A percentile compares a stretch with the other conserved stretches of the same genome.
These are phyloP conservation scores for Nemania sp. DNA, from an alignment of 2,329 filamentous ascomycete species.

Conservation along the genomic window DNA sequence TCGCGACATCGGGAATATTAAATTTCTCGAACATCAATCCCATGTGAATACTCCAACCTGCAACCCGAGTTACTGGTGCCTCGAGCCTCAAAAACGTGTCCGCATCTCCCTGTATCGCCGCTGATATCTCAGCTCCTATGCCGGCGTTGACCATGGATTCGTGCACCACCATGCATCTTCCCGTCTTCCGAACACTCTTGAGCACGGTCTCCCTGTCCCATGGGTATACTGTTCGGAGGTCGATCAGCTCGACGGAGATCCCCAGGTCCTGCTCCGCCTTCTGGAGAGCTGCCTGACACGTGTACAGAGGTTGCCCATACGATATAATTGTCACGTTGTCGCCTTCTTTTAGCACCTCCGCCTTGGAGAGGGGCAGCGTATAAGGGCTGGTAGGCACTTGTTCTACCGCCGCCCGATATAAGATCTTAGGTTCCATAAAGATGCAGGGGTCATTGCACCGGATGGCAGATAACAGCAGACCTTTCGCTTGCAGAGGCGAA, in stretches of 20 bases:
- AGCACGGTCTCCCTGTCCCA: conserved; percentile 86
- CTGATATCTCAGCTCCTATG: conserved; percentile 85
- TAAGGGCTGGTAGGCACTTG: conserved; percentile 83
- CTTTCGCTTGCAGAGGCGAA: conserved; percentile 86
- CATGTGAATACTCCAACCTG: conserved; percentile 87
- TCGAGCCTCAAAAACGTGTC: conserved; percentile 80
- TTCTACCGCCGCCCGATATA: conserved; percentile 89
- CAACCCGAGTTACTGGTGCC: conserved; percentile 81
- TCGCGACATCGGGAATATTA: conserved; percentile 81
- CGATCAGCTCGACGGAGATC: conserved; percentile 80
- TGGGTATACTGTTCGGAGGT: conserved; percentile 84
- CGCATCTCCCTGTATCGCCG: conserved; percentile 78
- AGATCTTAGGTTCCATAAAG: conserved; percentile 92
- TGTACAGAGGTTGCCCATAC: conserved; percentile 88
- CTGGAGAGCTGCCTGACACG: conserved; percentile 75
- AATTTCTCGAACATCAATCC: conserved; percentile 79
- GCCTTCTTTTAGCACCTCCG: conserved; percentile 80
- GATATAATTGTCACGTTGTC: conserved; percentile 82
- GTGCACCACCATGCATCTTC: conserved; percentile 84
- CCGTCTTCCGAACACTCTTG: conserved; percentile 83
- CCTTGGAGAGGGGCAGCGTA: conserved; percentile 81
- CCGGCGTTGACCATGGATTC: conserved; percentile 91
- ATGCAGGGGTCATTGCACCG: conserved; percentile 83
- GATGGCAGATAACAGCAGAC: conserved; percentile 76
- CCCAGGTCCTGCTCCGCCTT: conserved; percentile 76